Percentiles rank a stretch among this genome's conserved stretches.
These are phyloP conservation scores for Pythium angustatum DNA, from an alignment of 352 stramenopile species.

Conservation along the genomic window DNA sequence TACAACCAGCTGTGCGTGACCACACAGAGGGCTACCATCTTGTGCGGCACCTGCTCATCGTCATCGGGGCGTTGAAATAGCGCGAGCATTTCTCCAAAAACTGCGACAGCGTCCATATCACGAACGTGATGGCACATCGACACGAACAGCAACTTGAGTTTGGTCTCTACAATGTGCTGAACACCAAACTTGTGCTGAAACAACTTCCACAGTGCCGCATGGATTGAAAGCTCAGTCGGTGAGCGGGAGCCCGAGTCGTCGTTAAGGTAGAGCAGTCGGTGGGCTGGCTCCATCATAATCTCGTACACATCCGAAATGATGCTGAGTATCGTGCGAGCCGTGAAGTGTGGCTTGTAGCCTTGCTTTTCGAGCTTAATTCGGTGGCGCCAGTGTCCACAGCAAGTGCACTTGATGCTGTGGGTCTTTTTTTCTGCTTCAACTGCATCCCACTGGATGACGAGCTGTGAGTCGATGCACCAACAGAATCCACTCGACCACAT, in stretches of 20 bases:
- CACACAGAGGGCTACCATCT: constrained; percentile 60
- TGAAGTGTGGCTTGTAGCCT: constrained; percentile 55
- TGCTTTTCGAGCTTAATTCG: constrained; percentile 30
- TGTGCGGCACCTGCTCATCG: constrained; percentile 41
- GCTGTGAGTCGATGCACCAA: constrained; percentile 47
- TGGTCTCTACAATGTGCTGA: constrained; percentile 49
- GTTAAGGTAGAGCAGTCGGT: constrained; percentile 53
- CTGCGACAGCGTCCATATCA: constrained; percentile 54
- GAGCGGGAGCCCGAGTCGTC: background rate
- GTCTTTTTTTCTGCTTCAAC: background rate
- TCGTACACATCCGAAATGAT: constrained; percentile 62
- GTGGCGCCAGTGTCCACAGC: constrained; percentile 30
- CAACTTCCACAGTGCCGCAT: constrained; percentile 42
- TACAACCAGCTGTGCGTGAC: constrained; percentile 62
- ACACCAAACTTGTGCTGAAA: constrained; percentile 58
- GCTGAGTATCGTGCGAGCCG: constrained; percentile 44
- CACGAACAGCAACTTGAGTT: constrained; percentile 65
- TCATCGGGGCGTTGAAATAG: constrained; percentile 36
- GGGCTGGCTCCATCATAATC: constrained; percentile 38
- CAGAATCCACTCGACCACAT: constrained; percentile 63
- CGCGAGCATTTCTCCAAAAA: constrained; percentile 68
- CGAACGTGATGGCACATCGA: constrained; percentile 57
- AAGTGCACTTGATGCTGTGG: constrained; percentile 3
- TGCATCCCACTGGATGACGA: constrained; percentile 20
- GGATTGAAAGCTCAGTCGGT: constrained; percentile 36